Evolutionary conservation across 306 rosid genomes (phyloP).

Genomic region (Begonia peltatifolia): DNA sequence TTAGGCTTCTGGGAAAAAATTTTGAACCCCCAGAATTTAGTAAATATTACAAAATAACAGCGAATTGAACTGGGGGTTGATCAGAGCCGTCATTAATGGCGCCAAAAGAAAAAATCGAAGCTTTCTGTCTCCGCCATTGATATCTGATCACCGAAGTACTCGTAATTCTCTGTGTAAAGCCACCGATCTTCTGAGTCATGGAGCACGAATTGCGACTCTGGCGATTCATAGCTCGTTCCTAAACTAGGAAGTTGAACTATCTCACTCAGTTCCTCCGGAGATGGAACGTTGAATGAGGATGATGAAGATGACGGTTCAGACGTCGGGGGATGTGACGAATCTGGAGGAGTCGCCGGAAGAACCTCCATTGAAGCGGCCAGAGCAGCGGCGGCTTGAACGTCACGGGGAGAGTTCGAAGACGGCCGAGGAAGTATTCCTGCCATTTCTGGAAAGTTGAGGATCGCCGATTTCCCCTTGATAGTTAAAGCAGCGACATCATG

Average conservation of each 20-base stretch:
- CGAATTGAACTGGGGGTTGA: neutral
- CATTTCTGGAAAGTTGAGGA: conserved; percentile 64
- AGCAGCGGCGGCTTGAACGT: conserved; percentile 50
- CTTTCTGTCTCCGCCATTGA: conserved; percentile 12
- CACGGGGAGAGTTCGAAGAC: conserved; percentile 40
- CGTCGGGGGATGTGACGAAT: conserved; percentile 7
- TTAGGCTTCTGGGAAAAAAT: too few species aligned
- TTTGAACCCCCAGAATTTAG: neutral
- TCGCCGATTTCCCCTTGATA: conserved; percentile 48
- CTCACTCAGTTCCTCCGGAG: conserved; percentile 11
- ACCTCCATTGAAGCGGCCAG: conserved; percentile 43
- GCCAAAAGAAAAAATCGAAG: conserved; percentile 22
- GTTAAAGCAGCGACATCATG: conserved; percentile 56
- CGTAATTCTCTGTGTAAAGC: conserved; percentile 20
- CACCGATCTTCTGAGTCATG: conserved; percentile 23
- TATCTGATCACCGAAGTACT: conserved; percentile 16
- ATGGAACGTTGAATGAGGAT: conserved; percentile 1
- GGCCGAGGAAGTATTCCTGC: conserved; percentile 39
- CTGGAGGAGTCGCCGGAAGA: conserved; percentile 2
- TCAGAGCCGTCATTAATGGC: conserved; percentile 16
- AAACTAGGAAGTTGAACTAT: conserved; percentile 25
- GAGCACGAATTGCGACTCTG: conserved; percentile 19
- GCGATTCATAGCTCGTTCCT: conserved; percentile 32
- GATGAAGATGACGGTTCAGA: conserved; percentile 10
- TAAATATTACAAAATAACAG: neutral